Evolutionary conservation across 208 protist genomes (phyloP), one percentile per base, ranked within the genome.

Genomic region (Leishmania arabica): DNA sequence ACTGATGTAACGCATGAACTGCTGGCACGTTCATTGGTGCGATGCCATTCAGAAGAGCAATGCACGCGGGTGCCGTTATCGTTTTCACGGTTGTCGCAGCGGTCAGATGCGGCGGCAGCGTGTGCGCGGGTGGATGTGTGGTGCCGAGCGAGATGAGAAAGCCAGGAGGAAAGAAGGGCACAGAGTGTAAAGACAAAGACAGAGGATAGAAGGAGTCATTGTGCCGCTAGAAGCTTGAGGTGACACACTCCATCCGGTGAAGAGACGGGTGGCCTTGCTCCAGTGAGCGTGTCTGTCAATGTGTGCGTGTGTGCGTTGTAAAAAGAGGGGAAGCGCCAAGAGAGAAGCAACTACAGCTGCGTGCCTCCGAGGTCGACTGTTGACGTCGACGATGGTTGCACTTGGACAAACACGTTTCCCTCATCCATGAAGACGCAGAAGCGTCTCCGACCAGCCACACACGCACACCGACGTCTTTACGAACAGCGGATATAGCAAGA

Each of bases 71-170:
- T 11, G 66, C 42, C 66, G 66, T 71, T 49, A 19, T 51, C 2
- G 66, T n/a, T 49, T 40, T 27, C 17, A 24, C 24, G 47, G 11
- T 75, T 5, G 70, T 34, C 9, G 34, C 21, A 13, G 27, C 21
- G 15, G 27, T 37, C 4, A 40, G 72, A 42, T 31, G 51, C 27
- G 34, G 27, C 19, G 42, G 72, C 9, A 42, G 71, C 45, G 37
- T 78, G 7, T 84, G 40, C 40, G 56, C 73, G 60, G 64, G 56
- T 66, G 69, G 37, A 73, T 60, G 49, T 58, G 66, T 13, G 5
- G 51, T 5, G 27, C 11, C 66, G 24, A 73, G 2, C 24, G 54
- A 7, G 47, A 51, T 13, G 54, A 54, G 15, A 45, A 17, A 68
- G 15, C 15, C 31, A 34, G 9, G 31, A 40, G 27, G 31, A 37